These are phyloP conservation scores for Laburnicola sp. DNA, from an alignment of 2,329 filamentous ascomycete genomes.

Conservation along the genomic window DNA sequence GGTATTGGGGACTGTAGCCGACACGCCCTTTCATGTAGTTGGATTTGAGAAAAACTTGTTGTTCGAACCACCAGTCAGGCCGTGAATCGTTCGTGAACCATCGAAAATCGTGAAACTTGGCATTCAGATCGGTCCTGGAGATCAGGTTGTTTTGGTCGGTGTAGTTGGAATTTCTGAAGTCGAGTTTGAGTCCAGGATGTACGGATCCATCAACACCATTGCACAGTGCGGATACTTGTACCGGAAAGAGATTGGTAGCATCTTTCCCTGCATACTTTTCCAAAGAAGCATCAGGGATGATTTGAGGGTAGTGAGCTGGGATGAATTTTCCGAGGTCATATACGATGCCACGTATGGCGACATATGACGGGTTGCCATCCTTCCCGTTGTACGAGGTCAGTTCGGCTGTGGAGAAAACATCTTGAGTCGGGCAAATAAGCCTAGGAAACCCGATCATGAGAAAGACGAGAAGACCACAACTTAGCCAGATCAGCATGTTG, in stretches of 20 bases:
- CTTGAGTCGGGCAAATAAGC: slow-evolving; percentile 86
- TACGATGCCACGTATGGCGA: slow-evolving; percentile 85
- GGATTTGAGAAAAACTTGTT: slow-evolving; percentile 75
- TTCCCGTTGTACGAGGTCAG: slow-evolving; percentile 75
- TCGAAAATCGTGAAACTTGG: slow-evolving; percentile 90
- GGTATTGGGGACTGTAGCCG: slow-evolving; percentile 78
- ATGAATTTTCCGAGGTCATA: slow-evolving; percentile 78
- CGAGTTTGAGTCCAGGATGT: slow-evolving; percentile 75
- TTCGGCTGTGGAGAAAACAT: slow-evolving; percentile 81
- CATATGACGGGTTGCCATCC: slow-evolving; percentile 64
- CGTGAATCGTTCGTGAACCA: slow-evolving; percentile 78
- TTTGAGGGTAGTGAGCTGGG: slow-evolving; percentile 75
- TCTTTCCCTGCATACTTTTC: slow-evolving; percentile 85
- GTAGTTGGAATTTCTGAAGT: slow-evolving; percentile 78
- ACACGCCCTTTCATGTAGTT: slow-evolving; percentile 86
- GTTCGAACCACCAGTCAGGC: slow-evolving; percentile 89
- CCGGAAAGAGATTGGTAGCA: slow-evolving; percentile 84
- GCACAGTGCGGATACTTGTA: slow-evolving; percentile 92
- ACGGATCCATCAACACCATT: slow-evolving; percentile 71
- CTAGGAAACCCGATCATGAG: slow-evolving; percentile 86
- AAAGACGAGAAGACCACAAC: slow-evolving; percentile 77
- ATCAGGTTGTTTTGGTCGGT: slow-evolving; percentile 68
- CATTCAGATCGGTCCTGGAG: slow-evolving; percentile 69
- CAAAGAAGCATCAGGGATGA: slow-evolving; percentile 63
- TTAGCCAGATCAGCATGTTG: slow-evolving; percentile 95